phyloP scores from a whole-genome alignment of 495 filamentous ascomycete genomes.

The Hyaloscypha variabilis region DNA sequence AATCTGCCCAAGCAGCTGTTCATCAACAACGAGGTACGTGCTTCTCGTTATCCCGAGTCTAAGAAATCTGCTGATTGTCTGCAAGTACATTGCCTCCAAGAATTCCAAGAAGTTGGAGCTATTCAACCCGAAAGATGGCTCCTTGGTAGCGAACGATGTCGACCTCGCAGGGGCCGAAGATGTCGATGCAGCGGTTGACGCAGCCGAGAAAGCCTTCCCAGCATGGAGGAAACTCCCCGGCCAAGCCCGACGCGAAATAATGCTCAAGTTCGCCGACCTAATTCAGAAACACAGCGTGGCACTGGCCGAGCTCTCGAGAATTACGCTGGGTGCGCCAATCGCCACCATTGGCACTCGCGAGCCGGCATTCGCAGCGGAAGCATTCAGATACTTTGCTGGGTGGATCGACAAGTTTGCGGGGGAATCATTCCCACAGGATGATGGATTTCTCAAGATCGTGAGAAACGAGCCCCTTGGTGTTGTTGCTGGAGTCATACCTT shows the following conservation, averaged over 20 bases:
- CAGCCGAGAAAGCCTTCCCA: conserved; percentile 71
- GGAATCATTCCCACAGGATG: conserved; percentile 43
- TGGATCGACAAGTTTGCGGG: conserved; percentile 51
- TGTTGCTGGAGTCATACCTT: conserved; percentile 46
- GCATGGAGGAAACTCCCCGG: conserved; percentile 69
- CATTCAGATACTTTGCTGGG: conserved; percentile 43
- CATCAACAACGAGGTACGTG: conserved; percentile 45
- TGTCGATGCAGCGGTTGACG: conserved; percentile 56
- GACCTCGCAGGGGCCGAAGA: conserved; percentile 55
- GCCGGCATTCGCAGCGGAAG: conserved; percentile 31
- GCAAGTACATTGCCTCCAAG: conserved; percentile 42
- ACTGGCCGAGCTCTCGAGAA: conserved; percentile 38
- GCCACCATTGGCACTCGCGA: conserved; percentile 34
- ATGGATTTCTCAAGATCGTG: conserved; percentile 48
- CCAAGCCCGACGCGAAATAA: conserved; percentile 65
- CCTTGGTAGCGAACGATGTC: conserved; percentile 44
- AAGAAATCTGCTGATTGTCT: neutral
- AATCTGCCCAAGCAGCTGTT: conserved; percentile 44
- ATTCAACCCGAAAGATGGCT: conserved; percentile 42
- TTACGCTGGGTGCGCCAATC: conserved; percentile 40
- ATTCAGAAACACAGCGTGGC: conserved; percentile 36
- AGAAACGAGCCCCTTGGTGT: conserved; percentile 46
- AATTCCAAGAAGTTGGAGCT: conserved; percentile 41
- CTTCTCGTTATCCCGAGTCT: neutral
- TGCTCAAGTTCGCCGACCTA: conserved; percentile 70